These are phyloP conservation scores for Coniochaeta sp. DNA, from an alignment of 2,329 filamentous ascomycete species.

Conservation along the genomic window DNA sequence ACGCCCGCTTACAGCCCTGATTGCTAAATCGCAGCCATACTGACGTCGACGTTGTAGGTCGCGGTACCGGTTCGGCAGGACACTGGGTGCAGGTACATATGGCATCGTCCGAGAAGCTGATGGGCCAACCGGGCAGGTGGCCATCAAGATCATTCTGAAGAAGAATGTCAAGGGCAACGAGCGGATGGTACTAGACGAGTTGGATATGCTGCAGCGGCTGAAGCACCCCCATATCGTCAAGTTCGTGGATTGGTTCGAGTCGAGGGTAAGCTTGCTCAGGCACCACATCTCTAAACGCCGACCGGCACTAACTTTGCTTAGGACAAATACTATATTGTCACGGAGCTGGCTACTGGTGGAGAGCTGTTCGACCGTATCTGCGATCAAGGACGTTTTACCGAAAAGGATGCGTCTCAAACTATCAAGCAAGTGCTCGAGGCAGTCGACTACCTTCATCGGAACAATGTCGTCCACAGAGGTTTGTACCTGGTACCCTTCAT, in stretches of 20 bases:
- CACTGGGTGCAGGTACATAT: constrained; percentile 93
- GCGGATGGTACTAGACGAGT: constrained; percentile 96
- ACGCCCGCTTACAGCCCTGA: constrained; percentile 20
- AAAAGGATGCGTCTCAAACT: constrained; percentile 93
- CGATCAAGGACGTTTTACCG: constrained; percentile 95
- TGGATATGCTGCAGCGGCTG: constrained; percentile 85
- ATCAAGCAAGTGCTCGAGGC: constrained; percentile 91
- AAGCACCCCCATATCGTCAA: constrained; percentile 93
- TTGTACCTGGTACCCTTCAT: constrained; percentile 13
- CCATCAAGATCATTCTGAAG: constrained; percentile 98
- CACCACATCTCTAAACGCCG: neutral
- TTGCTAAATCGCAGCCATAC: neutral
- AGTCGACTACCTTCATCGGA: constrained; percentile 88
- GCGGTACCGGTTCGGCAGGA: constrained; percentile 87
- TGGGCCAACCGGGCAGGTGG: constrained; percentile 73
- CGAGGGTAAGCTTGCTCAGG: constrained; percentile 55
- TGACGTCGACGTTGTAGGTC: constrained; percentile 41
- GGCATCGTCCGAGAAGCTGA: constrained; percentile 96
- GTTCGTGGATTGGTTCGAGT: constrained; percentile 99
- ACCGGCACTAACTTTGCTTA: constrained; percentile 25
- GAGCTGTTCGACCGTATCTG: constrained; percentile 98
- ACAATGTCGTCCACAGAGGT: constrained; percentile 96
- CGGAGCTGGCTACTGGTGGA: constrained; percentile 88
- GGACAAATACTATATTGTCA: constrained; percentile 99
- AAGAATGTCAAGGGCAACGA: constrained; percentile 99